These are phyloP conservation scores for Dryadomyces quercus-mongolicae DNA, from an alignment of 2,329 filamentous ascomycete genomes.

Conservation along the genomic window DNA sequence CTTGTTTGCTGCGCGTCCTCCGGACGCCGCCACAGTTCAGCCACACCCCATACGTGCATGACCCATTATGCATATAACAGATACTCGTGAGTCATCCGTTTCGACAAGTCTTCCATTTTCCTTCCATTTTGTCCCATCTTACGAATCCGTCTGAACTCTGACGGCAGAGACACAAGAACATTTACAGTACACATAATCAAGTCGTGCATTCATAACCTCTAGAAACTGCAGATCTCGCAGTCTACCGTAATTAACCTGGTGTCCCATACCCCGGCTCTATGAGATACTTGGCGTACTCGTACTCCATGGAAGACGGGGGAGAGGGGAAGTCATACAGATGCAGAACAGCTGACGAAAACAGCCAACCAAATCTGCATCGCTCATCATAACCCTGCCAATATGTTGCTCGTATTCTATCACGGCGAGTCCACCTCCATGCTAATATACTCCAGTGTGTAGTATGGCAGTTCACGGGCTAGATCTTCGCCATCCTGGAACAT, in stretches of 20 bases:
- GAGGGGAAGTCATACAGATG: not conserved
- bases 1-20: not conserved
- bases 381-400: not conserved
- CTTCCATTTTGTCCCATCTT: too few relatives aligned
- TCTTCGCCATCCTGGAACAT: slow-evolving; percentile 21
- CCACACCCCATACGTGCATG: not conserved
- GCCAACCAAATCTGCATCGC: too few relatives aligned
- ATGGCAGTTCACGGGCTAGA: slow-evolving; percentile 37
- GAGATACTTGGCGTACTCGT: slow-evolving; percentile 4
- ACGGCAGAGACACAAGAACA: too few relatives aligned
- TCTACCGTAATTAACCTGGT: not conserved
- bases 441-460: slow-evolving; percentile 36
- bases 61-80: too few relatives aligned
- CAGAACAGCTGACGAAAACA: not conserved
- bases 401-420: not conserved
- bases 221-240: not conserved
- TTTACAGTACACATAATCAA: too few relatives aligned
- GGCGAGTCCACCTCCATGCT: slow-evolving; percentile 36
- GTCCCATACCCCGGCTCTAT: slow-evolving; percentile 7
- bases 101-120: too few relatives aligned
- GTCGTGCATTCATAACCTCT: not conserved
- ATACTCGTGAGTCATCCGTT: not conserved
- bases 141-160: too few relatives aligned
- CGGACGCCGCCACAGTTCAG: not conserved
- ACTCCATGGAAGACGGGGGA: not conserved